phyloP scores from a whole-genome alignment of 2,329 filamentous ascomycete genomes.

The Cercospora citrullina region DNA sequence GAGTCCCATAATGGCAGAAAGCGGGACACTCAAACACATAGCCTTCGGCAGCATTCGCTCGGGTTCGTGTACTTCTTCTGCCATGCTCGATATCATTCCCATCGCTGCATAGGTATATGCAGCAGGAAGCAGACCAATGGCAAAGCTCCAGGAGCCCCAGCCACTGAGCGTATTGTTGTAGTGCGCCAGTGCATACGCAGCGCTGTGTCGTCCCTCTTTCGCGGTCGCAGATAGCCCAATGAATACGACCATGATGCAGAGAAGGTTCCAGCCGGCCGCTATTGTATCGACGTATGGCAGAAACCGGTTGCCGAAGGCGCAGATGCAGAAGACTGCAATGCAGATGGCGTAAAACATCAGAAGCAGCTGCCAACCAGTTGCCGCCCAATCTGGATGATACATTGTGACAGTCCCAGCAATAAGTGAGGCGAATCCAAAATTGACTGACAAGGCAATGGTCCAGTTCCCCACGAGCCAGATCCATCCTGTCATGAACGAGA shows the following conservation, averaged over 20 bases:
- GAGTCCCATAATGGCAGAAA: conserved; percentile 56
- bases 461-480: conserved; percentile 74
- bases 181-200: conserved; percentile 54
- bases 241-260: conserved; percentile 59
- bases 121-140: conserved; percentile 60
- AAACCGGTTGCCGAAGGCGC: conserved; percentile 65
- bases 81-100: conserved; percentile 64
- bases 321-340: conserved; percentile 64
- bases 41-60: conserved; percentile 55
- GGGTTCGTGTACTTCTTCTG: conserved; percentile 59
- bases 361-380: conserved; percentile 65
- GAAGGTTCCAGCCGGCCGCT: conserved; percentile 54
- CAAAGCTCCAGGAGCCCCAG: conserved; percentile 62
- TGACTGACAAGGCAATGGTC: conserved; percentile 74
- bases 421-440: conserved; percentile 65
- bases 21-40: conserved; percentile 54
- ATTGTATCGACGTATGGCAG: conserved; percentile 64
- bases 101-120: conserved; percentile 48
- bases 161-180: conserved; percentile 59
- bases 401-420: conserved; percentile 52
- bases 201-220: conserved; percentile 54
- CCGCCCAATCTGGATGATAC: conserved; percentile 55
- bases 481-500: conserved; percentile 69
- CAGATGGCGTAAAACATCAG: conserved; percentile 71
- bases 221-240: conserved; percentile 58